Percentiles rank a stretch among this genome's conserved stretches.
Conservation (phyloP, 148 eudicot species). For the Rhododendron vialii region DNA sequence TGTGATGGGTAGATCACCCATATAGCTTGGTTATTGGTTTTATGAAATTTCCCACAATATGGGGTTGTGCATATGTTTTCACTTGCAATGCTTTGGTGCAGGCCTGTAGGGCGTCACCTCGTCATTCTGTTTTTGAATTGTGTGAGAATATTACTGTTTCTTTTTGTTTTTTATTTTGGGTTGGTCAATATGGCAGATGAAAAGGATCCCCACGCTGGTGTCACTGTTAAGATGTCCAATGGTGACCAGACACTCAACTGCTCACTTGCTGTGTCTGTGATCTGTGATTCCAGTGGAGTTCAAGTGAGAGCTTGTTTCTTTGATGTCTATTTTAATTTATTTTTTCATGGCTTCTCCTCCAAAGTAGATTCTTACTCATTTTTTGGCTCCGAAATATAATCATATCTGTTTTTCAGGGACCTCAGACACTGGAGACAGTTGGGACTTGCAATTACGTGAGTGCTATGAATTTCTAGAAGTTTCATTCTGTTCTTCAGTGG, state of each 20-base stretch:
- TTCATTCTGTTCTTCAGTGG: background rate
- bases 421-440: slow-evolving; percentile 39
- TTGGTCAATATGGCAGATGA: slow-evolving; percentile 43
- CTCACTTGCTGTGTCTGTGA: slow-evolving; percentile 74
- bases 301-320: slow-evolving; percentile 40
- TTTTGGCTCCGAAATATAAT: slow-evolving; percentile 3
- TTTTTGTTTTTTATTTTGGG: background rate
- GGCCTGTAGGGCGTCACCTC: background rate
- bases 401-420: slow-evolving; percentile 53
- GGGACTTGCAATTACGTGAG: slow-evolving; percentile 82
- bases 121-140: background rate
- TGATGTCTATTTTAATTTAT: background rate
- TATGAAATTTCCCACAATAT: background rate
- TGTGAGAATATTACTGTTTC: background rate
- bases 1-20: background rate
- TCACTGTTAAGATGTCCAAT: slow-evolving; percentile 53
- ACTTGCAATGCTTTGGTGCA: background rate
- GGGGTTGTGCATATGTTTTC: background rate
- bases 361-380: slow-evolving; percentile 11
- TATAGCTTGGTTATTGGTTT: background rate
- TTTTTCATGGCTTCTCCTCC: background rate
- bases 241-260: slow-evolving; percentile 42
- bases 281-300: slow-evolving; percentile 53
- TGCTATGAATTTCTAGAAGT: slow-evolving; percentile 13
- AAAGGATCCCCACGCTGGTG: slow-evolving; percentile 63